Evolutionary conservation across 176 grass and related monocot species (phyloP), one percentile per base, ranked within the genome.

Genomic region (Triticum monococcum): DNA sequence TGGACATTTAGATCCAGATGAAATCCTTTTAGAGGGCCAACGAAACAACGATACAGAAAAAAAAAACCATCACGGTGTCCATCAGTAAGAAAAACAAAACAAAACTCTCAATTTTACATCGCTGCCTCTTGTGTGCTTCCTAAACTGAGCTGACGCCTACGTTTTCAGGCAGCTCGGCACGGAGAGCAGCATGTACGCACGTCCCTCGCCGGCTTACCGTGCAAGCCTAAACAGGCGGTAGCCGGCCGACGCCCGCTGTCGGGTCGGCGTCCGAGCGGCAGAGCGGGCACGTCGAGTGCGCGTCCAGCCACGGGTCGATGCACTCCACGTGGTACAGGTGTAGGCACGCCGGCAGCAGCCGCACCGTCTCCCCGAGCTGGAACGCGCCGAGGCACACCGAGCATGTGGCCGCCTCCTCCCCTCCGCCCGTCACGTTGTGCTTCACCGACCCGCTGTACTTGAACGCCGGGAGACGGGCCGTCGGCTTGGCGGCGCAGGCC

Each of bases 231-330:
- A 74, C 71, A 12, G 38, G 11, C 23, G 23, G 40, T 26, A 74
- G 3, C 68, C 33, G 68, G 11, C 5, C 23, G 38, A 2, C 40
- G 38, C 1, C 40, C 12, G 4, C 9, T 3, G 6, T 9, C 40
- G 40, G 71, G 71, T 46, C 40, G 9, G 71, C 25, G 23, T 46
- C 71, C 11, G 71, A 74, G 40, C 71, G 40, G 71, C 71, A 74
- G 40, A 74, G 4, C 12, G 71, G 71, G 23, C 71, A 74, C 12
- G 71, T 74, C 40, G 71, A 74, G 23, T 74, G 71, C 7, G n/a
- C 23, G 12, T 74, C 71, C 23, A 74, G 71, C 71, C 71, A 74
- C 71, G 7, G 71, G 4, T 74, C 71, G 38, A 74, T 74, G 71
- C 71, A 74, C 40, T 74, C 40, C 2, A 8, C 40, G 71, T 74